phyloP scores from a whole-genome alignment of 805 yeast genomes.

The Pichia kluyveri region DNA sequence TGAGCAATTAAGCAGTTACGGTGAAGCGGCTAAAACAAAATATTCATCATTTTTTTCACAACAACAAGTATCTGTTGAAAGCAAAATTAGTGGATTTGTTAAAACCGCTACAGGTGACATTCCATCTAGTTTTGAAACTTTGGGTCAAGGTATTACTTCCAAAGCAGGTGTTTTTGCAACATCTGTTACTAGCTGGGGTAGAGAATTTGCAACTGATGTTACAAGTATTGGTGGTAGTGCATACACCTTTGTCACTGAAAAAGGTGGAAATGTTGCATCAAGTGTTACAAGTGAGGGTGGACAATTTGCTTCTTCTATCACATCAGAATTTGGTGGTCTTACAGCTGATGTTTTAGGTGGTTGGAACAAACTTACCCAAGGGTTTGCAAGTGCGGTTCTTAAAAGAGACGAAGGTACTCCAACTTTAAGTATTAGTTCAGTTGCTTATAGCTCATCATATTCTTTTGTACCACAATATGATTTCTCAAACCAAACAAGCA shows the following conservation, averaged over 20 bases:
- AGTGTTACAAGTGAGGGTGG: neutral
- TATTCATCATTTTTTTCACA: slow-evolving; percentile 1
- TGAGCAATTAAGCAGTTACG: neutral
- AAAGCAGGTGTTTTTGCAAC: slow-evolving; percentile 5
- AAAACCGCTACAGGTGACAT: neutral
- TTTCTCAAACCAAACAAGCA: neutral
- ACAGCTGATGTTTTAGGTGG: neutral
- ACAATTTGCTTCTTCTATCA: neutral
- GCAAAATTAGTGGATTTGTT: neutral
- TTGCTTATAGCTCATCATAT: neutral
- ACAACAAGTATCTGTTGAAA: slow-evolving; percentile 3
- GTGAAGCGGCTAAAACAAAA: slow-evolving; percentile 2
- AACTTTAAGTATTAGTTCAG: neutral
- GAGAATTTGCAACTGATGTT: slow-evolving; percentile 4
- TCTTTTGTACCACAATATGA: neutral
- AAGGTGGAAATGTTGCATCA: neutral
- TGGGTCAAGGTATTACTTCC: slow-evolving; percentile 5
- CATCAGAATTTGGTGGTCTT: neutral
- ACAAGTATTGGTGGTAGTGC: slow-evolving; percentile 2
- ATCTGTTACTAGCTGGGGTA: slow-evolving; percentile 1
- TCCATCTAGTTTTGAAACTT: neutral
- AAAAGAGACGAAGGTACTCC: neutral
- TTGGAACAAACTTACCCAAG: neutral
- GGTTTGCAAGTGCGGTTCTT: neutral
- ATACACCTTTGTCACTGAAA: neutral